Conservation (phyloP, 164 flowering plant species). For the Umbellularia californica region DNA sequence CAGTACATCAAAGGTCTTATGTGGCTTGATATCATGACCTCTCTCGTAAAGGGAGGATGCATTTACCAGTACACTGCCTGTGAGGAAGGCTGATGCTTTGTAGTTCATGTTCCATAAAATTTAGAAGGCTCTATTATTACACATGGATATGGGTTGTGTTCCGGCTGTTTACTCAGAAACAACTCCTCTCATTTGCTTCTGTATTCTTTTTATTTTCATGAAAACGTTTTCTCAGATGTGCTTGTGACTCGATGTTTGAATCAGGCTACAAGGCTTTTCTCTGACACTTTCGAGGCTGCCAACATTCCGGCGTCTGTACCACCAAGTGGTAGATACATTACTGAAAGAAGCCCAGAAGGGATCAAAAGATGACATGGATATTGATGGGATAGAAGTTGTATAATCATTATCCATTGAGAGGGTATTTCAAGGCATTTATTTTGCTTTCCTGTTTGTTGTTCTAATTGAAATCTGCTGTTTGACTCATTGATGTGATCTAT, state of each 20-base stretch:
- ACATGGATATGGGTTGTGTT: neutral
- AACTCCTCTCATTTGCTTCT: neutral
- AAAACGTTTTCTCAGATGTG: neutral
- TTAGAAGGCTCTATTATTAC: neutral
- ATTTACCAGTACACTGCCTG: no score
- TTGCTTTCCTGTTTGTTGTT: no score
- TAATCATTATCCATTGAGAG: neutral
- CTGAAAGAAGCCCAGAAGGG: constrained; percentile 17
- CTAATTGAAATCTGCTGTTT: no score
- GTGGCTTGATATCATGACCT: no score
- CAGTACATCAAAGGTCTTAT: no score
- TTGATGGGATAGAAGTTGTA: neutral
- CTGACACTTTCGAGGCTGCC: constrained; percentile 34
- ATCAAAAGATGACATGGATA: neutral
- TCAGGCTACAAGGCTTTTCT: constrained; percentile 35
- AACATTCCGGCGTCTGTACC: constrained; percentile 29
- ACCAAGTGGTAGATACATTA: constrained; percentile 21
- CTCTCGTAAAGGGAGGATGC: no score
- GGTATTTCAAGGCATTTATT: no score
- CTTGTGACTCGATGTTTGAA: neutral
- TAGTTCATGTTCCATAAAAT: neutral
- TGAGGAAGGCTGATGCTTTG: no score
- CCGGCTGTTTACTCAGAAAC: neutral
- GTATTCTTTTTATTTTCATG: neutral
- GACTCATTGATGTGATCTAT: no score